Percentiles rank a stretch among this genome's conserved stretches.
These are phyloP conservation scores for maize (Zea mays) DNA, from an alignment of 176 grass and related monocot genomes.

Conservation along the genomic window DNA sequence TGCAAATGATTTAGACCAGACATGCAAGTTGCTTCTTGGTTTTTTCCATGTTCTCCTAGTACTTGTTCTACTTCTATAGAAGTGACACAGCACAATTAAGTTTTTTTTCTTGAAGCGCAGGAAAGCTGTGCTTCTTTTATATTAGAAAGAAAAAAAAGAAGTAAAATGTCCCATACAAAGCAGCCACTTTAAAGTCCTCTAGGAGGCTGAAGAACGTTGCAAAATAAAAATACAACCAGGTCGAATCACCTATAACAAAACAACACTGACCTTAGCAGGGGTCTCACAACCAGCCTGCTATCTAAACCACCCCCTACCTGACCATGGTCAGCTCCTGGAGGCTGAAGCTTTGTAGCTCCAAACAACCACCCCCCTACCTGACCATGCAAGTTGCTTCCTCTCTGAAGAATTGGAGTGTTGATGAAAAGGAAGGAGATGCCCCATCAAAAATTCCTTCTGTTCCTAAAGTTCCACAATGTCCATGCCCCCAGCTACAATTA, in stretches of 20 bases:
- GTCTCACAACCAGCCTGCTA: not conserved
- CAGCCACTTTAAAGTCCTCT: not conserved
- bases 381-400: not conserved
- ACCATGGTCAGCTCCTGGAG: not conserved
- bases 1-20: slow-evolving; percentile 5
- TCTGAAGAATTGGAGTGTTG: not conserved
- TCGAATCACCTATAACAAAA: not conserved
- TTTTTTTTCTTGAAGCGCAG: not conserved
- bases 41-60: not conserved
- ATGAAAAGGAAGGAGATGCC: not conserved
- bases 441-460: not conserved
- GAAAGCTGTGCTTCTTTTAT: not conserved
- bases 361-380: not conserved
- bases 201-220: not conserved
- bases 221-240: not conserved
- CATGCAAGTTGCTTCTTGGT: not conserved
- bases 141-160: not conserved
- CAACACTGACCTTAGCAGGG: not conserved
- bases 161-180: not conserved
- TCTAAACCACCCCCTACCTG: not conserved
- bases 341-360: not conserved
- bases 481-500: slow-evolving; percentile 9
- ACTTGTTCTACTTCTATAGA: not conserved
- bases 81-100: slow-evolving; percentile 7
- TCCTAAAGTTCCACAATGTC: not conserved